Evolutionary conservation across 169 alveolate species (phyloP), one percentile per base, ranked within the genome.

Genomic region (Plasmodium sp.): DNA sequence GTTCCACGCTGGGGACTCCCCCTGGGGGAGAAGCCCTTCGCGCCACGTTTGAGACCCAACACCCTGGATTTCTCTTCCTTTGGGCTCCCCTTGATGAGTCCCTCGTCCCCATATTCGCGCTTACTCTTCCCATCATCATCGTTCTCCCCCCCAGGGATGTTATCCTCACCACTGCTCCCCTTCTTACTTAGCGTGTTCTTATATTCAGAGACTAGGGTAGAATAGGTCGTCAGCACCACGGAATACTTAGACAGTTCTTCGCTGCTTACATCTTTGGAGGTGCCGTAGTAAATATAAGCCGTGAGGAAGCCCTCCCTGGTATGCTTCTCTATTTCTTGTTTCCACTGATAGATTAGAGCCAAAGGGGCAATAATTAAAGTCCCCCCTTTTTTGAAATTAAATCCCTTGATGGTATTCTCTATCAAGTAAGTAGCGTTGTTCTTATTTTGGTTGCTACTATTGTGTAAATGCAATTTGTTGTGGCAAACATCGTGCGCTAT

Each of bases 201-300:
- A 86, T 92, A 95, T 79, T 97, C 98, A 72, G 96, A 77, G 27
- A 96, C 95, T 43, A 97, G 80, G n/a, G 98, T 97, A 12, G 97
- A 97, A 96, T 97, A 97, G 27, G 98, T 97, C 4, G 98, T 97
- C 5, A 97, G 84, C 16, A 97, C 97, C 1, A 97, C 93, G 45
- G 97, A 95, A 93, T 94, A 93, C 48, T 92, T 85, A 18, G 95
- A 93, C 36, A 97, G 86, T 77, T 90, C 81, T 16, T 77, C 94
- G n/a, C 92, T 84, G 39, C 43, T 79, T 54, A 86, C 92, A 80
- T 93, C 83, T 18, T 97, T 92, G 27, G 94, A 84, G 45, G 84
- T 45, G 5, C 97, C 94, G 82, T 96, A 95, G 48, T 95, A 96
- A 39, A 94, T 95, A 33, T 95, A 92, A 41, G 96, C 93, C 1